These are phyloP conservation scores for Carex kokanica DNA, from an alignment of 176 grass and related monocot genomes.

Conservation along the genomic window DNA sequence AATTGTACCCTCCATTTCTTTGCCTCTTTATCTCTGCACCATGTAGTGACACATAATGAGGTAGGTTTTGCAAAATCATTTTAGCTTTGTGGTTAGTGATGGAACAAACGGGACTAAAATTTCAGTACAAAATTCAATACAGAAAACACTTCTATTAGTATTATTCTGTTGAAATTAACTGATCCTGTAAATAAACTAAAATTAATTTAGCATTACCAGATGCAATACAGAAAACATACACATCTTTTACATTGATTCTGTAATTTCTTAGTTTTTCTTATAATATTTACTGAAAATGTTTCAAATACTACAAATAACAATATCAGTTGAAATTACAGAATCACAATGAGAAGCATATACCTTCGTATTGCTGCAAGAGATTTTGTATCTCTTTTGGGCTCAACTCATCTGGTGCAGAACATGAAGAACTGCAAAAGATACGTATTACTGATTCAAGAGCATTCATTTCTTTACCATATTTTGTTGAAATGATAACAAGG, in stretches of 20 bases:
- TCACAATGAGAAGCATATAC: constrained; percentile 31
- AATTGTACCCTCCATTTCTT: constrained; percentile 42
- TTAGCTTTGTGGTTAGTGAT: background rate
- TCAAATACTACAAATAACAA: background rate
- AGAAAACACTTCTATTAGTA: background rate
- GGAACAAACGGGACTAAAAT: background rate
- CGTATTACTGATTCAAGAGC: background rate
- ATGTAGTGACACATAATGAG: background rate
- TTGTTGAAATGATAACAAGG: background rate
- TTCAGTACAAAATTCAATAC: background rate
- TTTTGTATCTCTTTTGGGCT: constrained; percentile 77
- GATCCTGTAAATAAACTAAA: background rate
- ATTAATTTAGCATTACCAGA: background rate
- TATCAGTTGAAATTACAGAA: background rate
- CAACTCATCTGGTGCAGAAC: constrained; percentile 71
- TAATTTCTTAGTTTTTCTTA: background rate
- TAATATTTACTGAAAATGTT: background rate
- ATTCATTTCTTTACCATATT: background rate
- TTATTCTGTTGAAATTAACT: background rate
- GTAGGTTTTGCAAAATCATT: background rate
- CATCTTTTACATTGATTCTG: background rate
- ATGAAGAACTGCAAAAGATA: constrained; percentile 62
- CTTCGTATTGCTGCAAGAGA: constrained; percentile 89
- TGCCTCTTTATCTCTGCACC: constrained; percentile 65
- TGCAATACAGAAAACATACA: background rate